These are phyloP conservation scores for Schizophyllum amplum DNA, from an alignment of 1,284 basidiomycete species.

Conservation along the genomic window DNA sequence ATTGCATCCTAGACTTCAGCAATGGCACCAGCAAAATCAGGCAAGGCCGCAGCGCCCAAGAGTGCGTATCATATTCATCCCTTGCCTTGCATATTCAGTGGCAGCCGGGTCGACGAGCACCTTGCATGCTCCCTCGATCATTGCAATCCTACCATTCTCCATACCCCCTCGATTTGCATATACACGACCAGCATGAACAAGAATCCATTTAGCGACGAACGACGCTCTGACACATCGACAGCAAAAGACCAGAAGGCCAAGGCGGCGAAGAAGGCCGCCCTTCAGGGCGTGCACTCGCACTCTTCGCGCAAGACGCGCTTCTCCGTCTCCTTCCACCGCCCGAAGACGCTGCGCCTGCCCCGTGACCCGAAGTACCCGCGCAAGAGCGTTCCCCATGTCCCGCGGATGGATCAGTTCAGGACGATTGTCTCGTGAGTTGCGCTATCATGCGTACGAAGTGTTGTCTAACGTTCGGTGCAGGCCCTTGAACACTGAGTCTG, in stretches of 20 bases:
- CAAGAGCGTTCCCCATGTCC: constrained; percentile 91
- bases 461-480: constrained; percentile 22
- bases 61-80: not conserved
- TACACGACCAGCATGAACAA: not conserved
- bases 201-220: not conserved
- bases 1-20: not conserved
- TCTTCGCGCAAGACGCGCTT: constrained; percentile 79
- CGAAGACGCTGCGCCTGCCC: constrained; percentile 85
- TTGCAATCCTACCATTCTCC: not conserved
- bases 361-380: constrained; percentile 91
- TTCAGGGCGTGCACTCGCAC: constrained; percentile 79
- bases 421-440: constrained; percentile 77
- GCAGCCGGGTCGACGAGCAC: too few species aligned
- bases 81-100: too few species aligned
- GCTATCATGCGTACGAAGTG: not conserved
- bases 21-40: constrained; percentile 1
- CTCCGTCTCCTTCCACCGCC: constrained; percentile 92
- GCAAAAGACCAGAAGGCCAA: constrained; percentile 77
- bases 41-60: not conserved
- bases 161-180: not conserved
- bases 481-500: constrained; percentile 78
- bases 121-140: not conserved
- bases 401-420: constrained; percentile 95
- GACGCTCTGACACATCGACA: constrained; percentile 24
- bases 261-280: constrained; percentile 93